Percentiles rank a stretch among this genome's conserved stretches.
These are phyloP conservation scores for Trametes villosa DNA, from an alignment of 768 basidiomycete species.

Conservation along the genomic window DNA sequence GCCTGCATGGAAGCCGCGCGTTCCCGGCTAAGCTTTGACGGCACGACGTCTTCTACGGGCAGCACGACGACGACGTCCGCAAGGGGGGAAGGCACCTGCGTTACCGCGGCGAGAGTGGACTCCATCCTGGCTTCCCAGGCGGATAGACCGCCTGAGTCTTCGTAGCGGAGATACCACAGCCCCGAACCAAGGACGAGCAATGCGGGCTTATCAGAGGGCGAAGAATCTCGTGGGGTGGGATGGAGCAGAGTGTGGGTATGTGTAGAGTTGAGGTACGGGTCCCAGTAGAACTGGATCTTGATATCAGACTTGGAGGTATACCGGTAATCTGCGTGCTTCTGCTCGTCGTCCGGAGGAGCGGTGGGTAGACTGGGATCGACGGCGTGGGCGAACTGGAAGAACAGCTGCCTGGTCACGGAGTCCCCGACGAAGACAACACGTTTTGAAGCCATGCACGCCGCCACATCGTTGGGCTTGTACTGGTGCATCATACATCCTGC, in stretches of 20 bases:
- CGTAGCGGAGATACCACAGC: slow-evolving; percentile 87
- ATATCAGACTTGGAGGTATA: slow-evolving; percentile 50
- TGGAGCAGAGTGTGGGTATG: slow-evolving; percentile 51
- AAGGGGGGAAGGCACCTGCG: slow-evolving; percentile 41
- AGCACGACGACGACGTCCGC: slow-evolving; percentile 80
- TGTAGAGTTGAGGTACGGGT: slow-evolving; percentile 83
- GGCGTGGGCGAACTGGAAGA: slow-evolving; percentile 70
- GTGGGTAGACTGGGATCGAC: slow-evolving; percentile 62
- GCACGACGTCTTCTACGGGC: slow-evolving; percentile 75
- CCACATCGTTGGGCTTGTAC: slow-evolving; percentile 60
- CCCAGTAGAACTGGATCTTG: slow-evolving; percentile 73
- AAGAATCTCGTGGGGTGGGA: slow-evolving; percentile 2
- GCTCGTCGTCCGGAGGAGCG: slow-evolving; percentile 54
- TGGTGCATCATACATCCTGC: slow-evolving; percentile 80
- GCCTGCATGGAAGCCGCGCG: slow-evolving; percentile 71
- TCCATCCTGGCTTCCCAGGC: slow-evolving; percentile 82
- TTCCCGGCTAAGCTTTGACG: slow-evolving; percentile 64
- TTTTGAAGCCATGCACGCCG: slow-evolving; percentile 58
- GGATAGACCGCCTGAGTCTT: slow-evolving; percentile 74
- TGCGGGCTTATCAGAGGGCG: slow-evolving; percentile 46
- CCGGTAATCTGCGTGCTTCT: slow-evolving; percentile 71
- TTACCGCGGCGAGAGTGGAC: slow-evolving; percentile 56
- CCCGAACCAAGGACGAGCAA: slow-evolving; percentile 85
- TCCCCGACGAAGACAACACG: slow-evolving; percentile 83
- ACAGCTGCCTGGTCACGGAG: slow-evolving; percentile 79